These are phyloP conservation scores for Hymenoscyphus infarciens DNA, from an alignment of 2,329 filamentous ascomycete genomes.

Conservation along the genomic window DNA sequence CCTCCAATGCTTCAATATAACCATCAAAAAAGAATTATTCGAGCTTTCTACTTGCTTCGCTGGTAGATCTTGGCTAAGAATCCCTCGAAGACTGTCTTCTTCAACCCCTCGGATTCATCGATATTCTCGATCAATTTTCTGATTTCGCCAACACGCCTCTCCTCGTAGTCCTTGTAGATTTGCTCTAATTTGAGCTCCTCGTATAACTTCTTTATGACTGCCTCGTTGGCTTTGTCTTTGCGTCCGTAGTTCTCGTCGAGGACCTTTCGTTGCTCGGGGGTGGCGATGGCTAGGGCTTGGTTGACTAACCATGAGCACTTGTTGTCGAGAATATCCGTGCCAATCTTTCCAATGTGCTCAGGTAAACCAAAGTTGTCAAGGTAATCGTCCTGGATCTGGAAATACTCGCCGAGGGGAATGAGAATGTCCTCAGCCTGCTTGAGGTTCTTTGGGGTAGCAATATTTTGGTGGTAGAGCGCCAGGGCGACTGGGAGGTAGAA, in stretches of 20 bases:
- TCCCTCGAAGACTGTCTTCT: slow-evolving; percentile 82
- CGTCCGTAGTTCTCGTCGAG: slow-evolving; percentile 92
- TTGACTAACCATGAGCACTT: slow-evolving; percentile 99
- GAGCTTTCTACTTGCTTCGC: slow-evolving; percentile 73
- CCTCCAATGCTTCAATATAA: not conserved
- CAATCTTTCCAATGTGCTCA: slow-evolving; percentile 93
- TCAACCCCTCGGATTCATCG: slow-evolving; percentile 84
- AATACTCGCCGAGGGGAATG: slow-evolving; percentile 97
- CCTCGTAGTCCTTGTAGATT: slow-evolving; percentile 85
- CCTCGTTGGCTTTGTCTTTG: slow-evolving; percentile 82
- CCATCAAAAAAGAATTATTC: not conserved
- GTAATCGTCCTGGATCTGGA: slow-evolving; percentile 98
- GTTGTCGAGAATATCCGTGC: slow-evolving; percentile 98
- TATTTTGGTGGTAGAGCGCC: slow-evolving; percentile 77
- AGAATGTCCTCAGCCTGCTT: slow-evolving; percentile 87
- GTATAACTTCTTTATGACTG: slow-evolving; percentile 83
- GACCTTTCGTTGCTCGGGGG: slow-evolving; percentile 78
- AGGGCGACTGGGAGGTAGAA: slow-evolving; percentile 97
- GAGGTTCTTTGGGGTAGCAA: slow-evolving; percentile 84
- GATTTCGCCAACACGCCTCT: slow-evolving; percentile 78
- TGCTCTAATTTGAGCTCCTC: slow-evolving; percentile 80
- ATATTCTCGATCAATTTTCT: slow-evolving; percentile 69
- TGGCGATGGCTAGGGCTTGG: slow-evolving; percentile 78
- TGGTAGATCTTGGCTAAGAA: slow-evolving; percentile 98
- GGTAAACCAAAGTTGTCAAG: slow-evolving; percentile 96